Conservation (phyloP, 208 protist species). For the Crithidia sp. region DNA sequence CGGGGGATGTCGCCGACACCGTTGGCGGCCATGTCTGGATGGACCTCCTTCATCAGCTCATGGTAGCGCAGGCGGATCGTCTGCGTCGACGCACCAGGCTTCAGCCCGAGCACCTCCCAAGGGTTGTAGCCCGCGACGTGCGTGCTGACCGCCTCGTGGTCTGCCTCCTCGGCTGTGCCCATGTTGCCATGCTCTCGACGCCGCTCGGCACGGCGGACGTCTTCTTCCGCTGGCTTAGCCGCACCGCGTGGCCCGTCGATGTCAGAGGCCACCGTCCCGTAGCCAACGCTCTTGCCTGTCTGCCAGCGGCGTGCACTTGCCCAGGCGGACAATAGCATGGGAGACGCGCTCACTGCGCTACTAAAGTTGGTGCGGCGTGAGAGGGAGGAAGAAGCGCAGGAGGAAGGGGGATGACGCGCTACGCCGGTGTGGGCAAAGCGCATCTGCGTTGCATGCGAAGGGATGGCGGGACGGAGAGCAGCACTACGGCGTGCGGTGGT, state of each 20-base stretch:
- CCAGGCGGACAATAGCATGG: not conserved
- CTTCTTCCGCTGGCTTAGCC: slow-evolving; percentile 60
- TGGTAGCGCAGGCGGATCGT: slow-evolving; percentile 86
- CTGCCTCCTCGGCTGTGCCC: slow-evolving; percentile 36
- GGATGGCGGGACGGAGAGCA: not conserved
- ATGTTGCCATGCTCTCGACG: slow-evolving; percentile 36
- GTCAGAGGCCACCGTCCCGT: slow-evolving; percentile 69
- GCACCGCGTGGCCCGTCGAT: slow-evolving; percentile 58
- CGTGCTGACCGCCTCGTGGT: slow-evolving; percentile 44
- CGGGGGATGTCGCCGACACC: slow-evolving; percentile 78
- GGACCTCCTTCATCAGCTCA: slow-evolving; percentile 84
- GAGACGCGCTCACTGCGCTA: not conserved
- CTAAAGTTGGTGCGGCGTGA: not conserved
- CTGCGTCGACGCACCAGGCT: slow-evolving; percentile 71
- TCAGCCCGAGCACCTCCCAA: slow-evolving; percentile 84
- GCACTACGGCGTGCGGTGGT: not conserved
- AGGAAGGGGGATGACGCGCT: not conserved
- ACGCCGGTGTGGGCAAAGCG: not conserved
- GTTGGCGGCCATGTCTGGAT: slow-evolving; percentile 80
- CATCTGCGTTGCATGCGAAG: not conserved
- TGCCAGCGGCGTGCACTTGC: slow-evolving; percentile 27
- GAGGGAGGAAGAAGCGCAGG: not conserved
- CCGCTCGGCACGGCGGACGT: slow-evolving; percentile 46
- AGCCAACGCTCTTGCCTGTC: slow-evolving; percentile 30
- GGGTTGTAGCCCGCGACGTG: slow-evolving; percentile 81